Percentiles rank a stretch among this genome's conserved stretches.
Conservation (phyloP, 2,329 filamentous ascomycete species). For the Stemphylium vesicarium region DNA sequence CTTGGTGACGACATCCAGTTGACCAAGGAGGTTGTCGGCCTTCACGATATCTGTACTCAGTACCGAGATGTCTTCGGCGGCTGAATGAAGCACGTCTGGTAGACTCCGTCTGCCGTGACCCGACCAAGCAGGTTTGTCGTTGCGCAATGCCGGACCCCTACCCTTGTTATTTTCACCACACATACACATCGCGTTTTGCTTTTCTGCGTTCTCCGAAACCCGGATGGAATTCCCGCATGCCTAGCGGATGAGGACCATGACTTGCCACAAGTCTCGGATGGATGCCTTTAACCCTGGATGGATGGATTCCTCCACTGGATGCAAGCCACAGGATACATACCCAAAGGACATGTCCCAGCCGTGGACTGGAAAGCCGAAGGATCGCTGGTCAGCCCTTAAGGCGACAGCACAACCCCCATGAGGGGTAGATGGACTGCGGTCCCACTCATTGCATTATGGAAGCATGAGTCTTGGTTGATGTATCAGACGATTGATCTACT, state of each 20-base stretch:
- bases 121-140: conserved; percentile 39
- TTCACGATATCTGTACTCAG: conserved; percentile 45
- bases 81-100: conserved; percentile 34
- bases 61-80: conserved; percentile 42
- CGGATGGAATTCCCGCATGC: conserved; percentile 30
- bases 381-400: conserved; percentile 24
- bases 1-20: conserved; percentile 44
- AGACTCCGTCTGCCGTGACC: conserved; percentile 28
- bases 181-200: conserved; percentile 29
- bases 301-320: conserved; percentile 19
- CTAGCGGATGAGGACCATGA: conserved; percentile 32
- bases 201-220: conserved; percentile 30
- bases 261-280: conserved; percentile 32
- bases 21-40: conserved; percentile 41
- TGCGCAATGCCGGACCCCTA: conserved; percentile 22
- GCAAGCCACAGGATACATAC: conserved; percentile 20
- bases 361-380: conserved; percentile 29
- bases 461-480: conserved; percentile 35
- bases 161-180: conserved; percentile 24
- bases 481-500: conserved; percentile 28
- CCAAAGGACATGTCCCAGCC: conserved; percentile 33
- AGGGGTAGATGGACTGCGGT: conserved; percentile 28
- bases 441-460: conserved; percentile 34
- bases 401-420: conserved; percentile 23
- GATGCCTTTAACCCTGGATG: conserved; percentile 25